Evolutionary conservation across 352 stramenopile species (phyloP), one percentile per base, ranked within the genome.

Genomic region (Phytopythium sindhum): DNA sequence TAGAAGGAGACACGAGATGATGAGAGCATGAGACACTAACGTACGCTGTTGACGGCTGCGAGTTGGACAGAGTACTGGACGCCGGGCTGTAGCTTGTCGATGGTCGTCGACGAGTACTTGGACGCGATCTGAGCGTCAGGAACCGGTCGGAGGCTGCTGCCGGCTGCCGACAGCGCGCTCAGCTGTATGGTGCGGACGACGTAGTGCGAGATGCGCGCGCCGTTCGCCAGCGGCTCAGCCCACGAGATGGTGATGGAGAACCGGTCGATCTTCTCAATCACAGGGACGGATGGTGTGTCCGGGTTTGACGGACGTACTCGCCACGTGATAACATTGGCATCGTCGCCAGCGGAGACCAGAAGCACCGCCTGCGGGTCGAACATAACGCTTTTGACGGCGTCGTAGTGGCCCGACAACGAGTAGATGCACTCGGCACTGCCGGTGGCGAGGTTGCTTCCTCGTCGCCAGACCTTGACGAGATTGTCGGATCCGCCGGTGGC

Each of bases 401-500:
- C 81, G 31, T 80, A 83, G 56, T 90, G 80, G 14, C 81, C 81
- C 6, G 66, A 58, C 37, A 90, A 53, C 29, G 69, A 66, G 60
- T 72, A 87, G 17, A 89, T 60, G 26, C 72, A 84, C 48, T 88
- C 69, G 0, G 70, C 51, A 4, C 56, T 65, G 12, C 33, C 48
- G 2, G 26, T 55, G 24, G 7, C 7, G 8, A 55, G 26, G 26
- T 55, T 28, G 26, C 19, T 60, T 31, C 55, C 48, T 29, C 69
- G 64, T 4, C 69, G 61, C 81, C 81, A 89, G 0, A 90, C 67
- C 60, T 89, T 90, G 28, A 89, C 73, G n/a, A 86, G 56, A 28
- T 89, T 89, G 64, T 88, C 81, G 23, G 77, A 80, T 10, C 65
- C 81, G 28, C 77, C 77, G 19, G 80, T 90, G 6, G 79, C 78